phyloP scores from a whole-genome alignment of 352 stramenopile species.

The Pythium utonaiense region DNA sequence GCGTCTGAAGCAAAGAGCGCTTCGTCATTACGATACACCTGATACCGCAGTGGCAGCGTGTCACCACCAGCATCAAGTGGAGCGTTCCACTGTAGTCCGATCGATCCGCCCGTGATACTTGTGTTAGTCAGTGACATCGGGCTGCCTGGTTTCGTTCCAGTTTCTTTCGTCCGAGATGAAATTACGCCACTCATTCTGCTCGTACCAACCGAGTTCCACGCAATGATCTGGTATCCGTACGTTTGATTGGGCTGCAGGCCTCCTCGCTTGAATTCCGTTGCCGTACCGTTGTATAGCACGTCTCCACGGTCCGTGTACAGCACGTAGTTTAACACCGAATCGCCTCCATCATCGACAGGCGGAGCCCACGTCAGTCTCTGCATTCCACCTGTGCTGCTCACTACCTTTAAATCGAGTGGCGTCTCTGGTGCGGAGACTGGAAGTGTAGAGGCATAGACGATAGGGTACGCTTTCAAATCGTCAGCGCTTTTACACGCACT shows the following conservation, averaged over 20 bases:
- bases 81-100: constrained; percentile 36
- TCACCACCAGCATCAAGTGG: constrained; percentile 48
- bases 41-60: constrained; percentile 28
- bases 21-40: constrained; percentile 33
- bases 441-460: constrained; percentile 34
- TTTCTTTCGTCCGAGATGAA: constrained; percentile 19
- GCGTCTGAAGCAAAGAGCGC: constrained; percentile 12
- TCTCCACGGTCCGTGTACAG: constrained; percentile 28
- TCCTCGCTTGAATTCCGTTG: constrained; percentile 33
- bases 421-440: constrained; percentile 30
- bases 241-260: constrained; percentile 32
- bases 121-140: constrained; percentile 20
- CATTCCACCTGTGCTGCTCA: constrained; percentile 32
- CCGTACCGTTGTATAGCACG: constrained; percentile 40
- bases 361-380: constrained; percentile 41
- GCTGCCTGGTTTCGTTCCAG: constrained; percentile 23
- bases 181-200: constrained; percentile 27
- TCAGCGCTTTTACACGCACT: constrained; percentile 36
- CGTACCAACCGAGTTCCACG: constrained; percentile 42
- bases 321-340: constrained; percentile 28
- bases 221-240: constrained; percentile 40
- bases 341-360: constrained; percentile 40
- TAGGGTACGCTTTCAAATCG: constrained; percentile 24
- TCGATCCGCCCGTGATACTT: constrained; percentile 31
- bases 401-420: constrained; percentile 30